A percentile compares a stretch with the other conserved stretches of the same genome.
Conservation (phyloP, 1,139 yeast genomes). For the Taphrina sp. region DNA sequence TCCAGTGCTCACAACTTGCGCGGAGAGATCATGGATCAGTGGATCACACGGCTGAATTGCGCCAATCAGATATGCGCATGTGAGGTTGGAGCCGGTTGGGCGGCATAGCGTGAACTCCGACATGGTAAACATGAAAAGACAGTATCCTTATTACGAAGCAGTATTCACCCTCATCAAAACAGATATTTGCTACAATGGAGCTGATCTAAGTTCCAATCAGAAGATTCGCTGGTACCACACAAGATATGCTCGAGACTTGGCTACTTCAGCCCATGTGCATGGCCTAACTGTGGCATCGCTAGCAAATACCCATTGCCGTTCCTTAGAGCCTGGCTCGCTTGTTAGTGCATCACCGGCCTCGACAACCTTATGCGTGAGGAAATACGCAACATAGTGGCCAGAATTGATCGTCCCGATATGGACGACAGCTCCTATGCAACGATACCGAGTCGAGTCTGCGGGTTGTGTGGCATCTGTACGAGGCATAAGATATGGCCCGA, state of each 20-base stretch:
- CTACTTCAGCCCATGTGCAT: conserved; percentile 34
- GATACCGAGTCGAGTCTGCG: conserved; percentile 8
- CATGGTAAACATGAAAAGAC: not conserved
- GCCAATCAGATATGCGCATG: no score
- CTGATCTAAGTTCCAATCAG: no score
- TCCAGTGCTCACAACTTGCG: not conserved
- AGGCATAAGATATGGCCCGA: conserved; percentile 33
- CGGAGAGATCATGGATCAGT: no score
- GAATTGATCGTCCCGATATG: conserved; percentile 34
- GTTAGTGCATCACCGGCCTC: conserved; percentile 8
- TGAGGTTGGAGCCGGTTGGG: no score
- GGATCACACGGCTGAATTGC: no score
- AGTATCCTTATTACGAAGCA: not conserved
- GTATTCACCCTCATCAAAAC: not conserved
- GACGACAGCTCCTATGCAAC: conserved; percentile 34
- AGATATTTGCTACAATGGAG: no score
- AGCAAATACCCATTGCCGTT: conserved; percentile 35
- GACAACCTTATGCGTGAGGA: conserved; percentile 30
- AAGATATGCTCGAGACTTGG: conserved; percentile 32
- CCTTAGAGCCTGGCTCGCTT: conserved; percentile 25
- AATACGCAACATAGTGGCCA: conserved; percentile 35
- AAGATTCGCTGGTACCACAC: conserved; percentile 31
- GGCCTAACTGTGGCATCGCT: conserved; percentile 32
- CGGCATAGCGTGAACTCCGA: no score
- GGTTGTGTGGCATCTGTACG: not conserved